Evolutionary conservation across 345 rosid species (phyloP), one percentile per base, ranked within the genome.

Genomic region (Bruguiera sexangula): DNA sequence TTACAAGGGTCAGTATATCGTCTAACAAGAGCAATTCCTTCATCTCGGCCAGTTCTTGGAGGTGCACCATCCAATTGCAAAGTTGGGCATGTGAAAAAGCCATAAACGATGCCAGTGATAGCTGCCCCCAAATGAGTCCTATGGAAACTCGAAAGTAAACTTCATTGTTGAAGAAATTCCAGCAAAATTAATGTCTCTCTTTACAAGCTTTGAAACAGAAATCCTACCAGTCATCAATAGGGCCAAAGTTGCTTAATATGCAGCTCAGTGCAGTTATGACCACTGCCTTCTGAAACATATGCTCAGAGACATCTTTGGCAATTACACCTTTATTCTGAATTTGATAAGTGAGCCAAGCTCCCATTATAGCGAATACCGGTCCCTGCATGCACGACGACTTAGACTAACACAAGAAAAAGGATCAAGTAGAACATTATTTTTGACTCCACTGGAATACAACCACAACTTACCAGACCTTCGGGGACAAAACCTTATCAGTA

Each of bases 51-150:
- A 21, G 75, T 73, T 68, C 80, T 82, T 58, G 85, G 65, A 50
- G 91, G 71, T 20, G 85, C 65, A 51, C 89, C 83, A 52, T 83
- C 92, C 64, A 91, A n/a, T 78, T 93, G 96, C 16, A 89, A 67
- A 2, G 76, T 81, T 1, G 94, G 89, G 19, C 50, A 43, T 15
- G 91, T 86, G 73, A 91, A 79, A 74, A 69, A 88, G 11, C 96
- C 96, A 2, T 87, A 90, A 56, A 70, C 65, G 4, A 88, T 77
- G 19, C 98, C 98, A 0, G 86, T 82, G 26, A 84, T 48, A 10
- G 80, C 83, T 68, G 97, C 92, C 71, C 97, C 97, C 0, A 89
- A 57, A 72, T 93, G 96, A 54, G 94, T 77, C 97, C 98, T 93
- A 78, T 59, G 69, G 59, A 54, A 53, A 54, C 4, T 50, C 54